These are phyloP conservation scores for Fusarium albidum DNA, from an alignment of 2,329 filamentous ascomycete species.

Conservation along the genomic window DNA sequence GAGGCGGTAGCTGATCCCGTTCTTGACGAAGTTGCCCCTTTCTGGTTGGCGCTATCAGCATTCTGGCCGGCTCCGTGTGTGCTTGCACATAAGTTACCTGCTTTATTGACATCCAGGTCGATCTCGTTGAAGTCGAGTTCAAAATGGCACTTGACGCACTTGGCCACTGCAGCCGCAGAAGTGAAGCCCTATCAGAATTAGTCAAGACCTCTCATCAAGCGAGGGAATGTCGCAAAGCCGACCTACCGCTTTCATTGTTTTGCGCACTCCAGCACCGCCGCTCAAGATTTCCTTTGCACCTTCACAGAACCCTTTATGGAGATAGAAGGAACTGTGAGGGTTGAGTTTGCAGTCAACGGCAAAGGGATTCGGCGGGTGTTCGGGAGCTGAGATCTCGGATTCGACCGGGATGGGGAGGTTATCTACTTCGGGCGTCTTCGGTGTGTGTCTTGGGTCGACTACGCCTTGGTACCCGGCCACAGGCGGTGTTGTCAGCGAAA, in stretches of 20 bases:
- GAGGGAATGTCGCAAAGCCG: constrained; percentile 22
- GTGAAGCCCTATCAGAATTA: constrained; percentile 49
- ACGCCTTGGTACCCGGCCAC: constrained; percentile 29
- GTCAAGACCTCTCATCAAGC: constrained; percentile 5
- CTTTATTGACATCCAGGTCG: constrained; percentile 59
- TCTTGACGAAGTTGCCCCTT: constrained; percentile 56
- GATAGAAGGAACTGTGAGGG: constrained; percentile 57
- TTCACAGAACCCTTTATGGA: constrained; percentile 63
- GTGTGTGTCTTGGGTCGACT: constrained; percentile 9
- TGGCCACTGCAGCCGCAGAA: constrained; percentile 53
- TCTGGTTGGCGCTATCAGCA: constrained; percentile 44
- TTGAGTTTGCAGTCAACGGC: constrained; percentile 53
- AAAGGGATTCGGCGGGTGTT: constrained; percentile 31
- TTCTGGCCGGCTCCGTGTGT: neutral
- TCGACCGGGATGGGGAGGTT: constrained; percentile 40
- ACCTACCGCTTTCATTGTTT: constrained; percentile 56
- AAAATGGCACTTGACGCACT: constrained; percentile 61
- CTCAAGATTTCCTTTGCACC: constrained; percentile 60
- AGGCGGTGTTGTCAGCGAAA: constrained; percentile 22
- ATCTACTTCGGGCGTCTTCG: constrained; percentile 29
- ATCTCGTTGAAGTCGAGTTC: constrained; percentile 62
- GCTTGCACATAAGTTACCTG: constrained; percentile 51
- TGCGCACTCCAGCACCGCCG: constrained; percentile 60
- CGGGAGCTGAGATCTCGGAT: constrained; percentile 20
- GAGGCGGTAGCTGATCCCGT: constrained; percentile 58